Base-by-base conservation (phyloP, 148 eudicot species). In the Rhododendron griersonianum region DNA sequence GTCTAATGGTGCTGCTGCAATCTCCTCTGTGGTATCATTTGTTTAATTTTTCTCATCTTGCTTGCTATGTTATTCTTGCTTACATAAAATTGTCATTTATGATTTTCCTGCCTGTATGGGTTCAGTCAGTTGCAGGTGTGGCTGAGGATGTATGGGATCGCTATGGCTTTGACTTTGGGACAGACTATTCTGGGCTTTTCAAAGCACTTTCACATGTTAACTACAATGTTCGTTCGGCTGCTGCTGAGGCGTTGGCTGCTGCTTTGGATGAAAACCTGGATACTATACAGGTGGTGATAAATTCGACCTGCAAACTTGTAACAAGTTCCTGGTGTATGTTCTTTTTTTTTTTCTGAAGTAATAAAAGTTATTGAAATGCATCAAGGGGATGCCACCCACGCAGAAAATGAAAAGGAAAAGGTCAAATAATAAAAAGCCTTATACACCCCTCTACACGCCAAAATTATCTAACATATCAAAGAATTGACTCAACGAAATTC, bases 111-210 rank as follows among this genome's bases (percentile, higher is more conserved):
- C 81, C 81, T 47, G 25, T 9, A 53, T 78, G 83, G 78, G 50
- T 86, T 86, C 94, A 97, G 99, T 89, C 94, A 11, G 94, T 97
- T 90, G 99, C 98, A 7, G 94, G 94, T 90, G 92, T 92, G 84
- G 95, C 99, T 77, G 99, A 97, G 88, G 96, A 93, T 91, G 86
- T 97, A 76, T 97, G 99, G 99, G 99, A 97, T 89, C 92, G 98
- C 83, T 97, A 97, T 83, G 94, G 95, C 84, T 75, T 87, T 85
- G 98, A 97, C 41, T 91, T 97, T 85, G 98, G 98, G 75, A 91
- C 92, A 37, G 98, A 97, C 83, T 97, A 93, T 88, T 94, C 98
- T 80, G 95, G 95, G 84, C 93, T 97, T 74, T 93, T 91, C 83
- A 93, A 89, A 90, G 95, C 95, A 57, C 98, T 97, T 87, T 91